Conservation (phyloP, 257 asterid species). For the Avicennia marina region DNA sequence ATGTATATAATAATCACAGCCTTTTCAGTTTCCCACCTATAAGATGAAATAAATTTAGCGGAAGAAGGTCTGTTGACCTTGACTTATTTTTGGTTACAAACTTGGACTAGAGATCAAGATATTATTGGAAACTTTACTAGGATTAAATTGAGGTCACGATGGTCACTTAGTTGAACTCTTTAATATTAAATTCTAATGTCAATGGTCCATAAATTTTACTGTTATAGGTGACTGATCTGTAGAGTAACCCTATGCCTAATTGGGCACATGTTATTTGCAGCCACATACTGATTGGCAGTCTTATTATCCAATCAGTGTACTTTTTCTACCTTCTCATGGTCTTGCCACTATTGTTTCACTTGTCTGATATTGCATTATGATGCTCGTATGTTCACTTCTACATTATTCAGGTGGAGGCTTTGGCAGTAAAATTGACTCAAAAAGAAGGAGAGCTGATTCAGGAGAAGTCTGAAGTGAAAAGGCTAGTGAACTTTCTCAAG, state of each 20-base stretch:
- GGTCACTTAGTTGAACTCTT: too few relatives aligned
- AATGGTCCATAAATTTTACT: too few relatives aligned
- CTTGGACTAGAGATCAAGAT: too few relatives aligned
- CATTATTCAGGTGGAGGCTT: constrained; percentile 80
- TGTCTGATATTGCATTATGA: not conserved
- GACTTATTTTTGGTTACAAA: too few relatives aligned
- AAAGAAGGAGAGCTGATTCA: constrained; percentile 81
- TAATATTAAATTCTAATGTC: too few relatives aligned
- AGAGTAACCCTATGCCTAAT: too few relatives aligned
- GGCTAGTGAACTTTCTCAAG: constrained; percentile 84
- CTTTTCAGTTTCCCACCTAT: too few relatives aligned
- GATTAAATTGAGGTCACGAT: too few relatives aligned
- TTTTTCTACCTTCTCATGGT: not conserved
- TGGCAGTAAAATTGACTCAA: constrained; percentile 89
- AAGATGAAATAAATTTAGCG: too few relatives aligned
- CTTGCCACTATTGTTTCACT: not conserved
- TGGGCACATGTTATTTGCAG: not conserved
- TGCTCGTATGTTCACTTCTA: not conserved
- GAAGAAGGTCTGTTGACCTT: too few relatives aligned
- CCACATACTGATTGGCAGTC: not conserved
- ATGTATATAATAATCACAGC: not conserved
- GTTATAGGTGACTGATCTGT: too few relatives aligned
- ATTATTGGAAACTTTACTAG: too few relatives aligned
- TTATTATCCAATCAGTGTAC: not conserved
- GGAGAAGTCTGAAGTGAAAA: constrained; percentile 95